Evolutionary conservation across 2,329 filamentous ascomycete species (phyloP).

Genomic region (Aspergillus sp.): DNA sequence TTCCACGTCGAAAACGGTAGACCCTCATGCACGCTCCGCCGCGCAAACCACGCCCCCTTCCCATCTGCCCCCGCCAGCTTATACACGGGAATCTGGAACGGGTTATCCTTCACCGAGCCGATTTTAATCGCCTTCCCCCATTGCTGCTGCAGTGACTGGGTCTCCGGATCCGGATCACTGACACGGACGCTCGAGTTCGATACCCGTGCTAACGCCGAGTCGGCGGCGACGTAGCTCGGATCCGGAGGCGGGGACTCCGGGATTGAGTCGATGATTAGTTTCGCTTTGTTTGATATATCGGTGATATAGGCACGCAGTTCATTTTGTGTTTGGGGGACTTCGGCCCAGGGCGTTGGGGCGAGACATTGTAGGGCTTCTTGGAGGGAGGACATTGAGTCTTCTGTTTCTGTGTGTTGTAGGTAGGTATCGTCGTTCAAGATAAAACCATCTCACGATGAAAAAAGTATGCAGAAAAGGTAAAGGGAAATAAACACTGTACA

Average conservation of each 20-base stretch:
- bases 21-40: conserved; percentile 75
- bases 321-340: conserved; percentile 41
- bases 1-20: conserved; percentile 74
- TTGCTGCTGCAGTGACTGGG: conserved; percentile 64
- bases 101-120: conserved; percentile 66
- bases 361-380: conserved; percentile 58
- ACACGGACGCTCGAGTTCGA: conserved; percentile 47
- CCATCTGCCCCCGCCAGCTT: conserved; percentile 76
- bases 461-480: no score
- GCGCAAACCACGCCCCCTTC: conserved; percentile 83
- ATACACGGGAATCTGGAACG: conserved; percentile 70
- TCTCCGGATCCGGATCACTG: conserved; percentile 47
- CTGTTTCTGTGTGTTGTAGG: not conserved
- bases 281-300: conserved; percentile 61
- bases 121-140: conserved; percentile 72
- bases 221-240: conserved; percentile 33
- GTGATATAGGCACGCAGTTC: conserved; percentile 52
- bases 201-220: not conserved
- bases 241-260: conserved; percentile 50
- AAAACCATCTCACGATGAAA: no score
- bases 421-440: not conserved
- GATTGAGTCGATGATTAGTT: conserved; percentile 71
- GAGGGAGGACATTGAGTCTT: conserved; percentile 47
- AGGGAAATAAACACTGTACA: no score
- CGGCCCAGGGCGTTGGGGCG: conserved; percentile 51